These are phyloP conservation scores for Eucalyptus curtisii DNA, from an alignment of 345 rosid genomes.

Conservation along the genomic window DNA sequence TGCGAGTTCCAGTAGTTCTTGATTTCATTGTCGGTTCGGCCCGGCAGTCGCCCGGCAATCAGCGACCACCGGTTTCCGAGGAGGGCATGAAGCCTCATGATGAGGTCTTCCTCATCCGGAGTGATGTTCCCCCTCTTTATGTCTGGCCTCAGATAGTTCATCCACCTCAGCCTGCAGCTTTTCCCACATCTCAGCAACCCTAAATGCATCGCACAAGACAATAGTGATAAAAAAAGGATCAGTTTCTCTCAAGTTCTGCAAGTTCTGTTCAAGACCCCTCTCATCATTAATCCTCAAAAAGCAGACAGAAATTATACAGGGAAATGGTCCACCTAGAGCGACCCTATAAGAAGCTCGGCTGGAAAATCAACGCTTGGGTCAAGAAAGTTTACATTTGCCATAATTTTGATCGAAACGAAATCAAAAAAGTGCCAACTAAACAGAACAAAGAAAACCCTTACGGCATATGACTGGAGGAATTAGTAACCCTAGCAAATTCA, in stretches of 20 bases:
- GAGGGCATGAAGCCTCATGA: conserved; percentile 27
- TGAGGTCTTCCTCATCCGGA: conserved; percentile 39
- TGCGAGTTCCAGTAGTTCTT: conserved; percentile 39
- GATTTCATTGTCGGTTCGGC: conserved; percentile 44
- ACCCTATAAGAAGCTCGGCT: neutral
- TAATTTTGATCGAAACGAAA: neutral
- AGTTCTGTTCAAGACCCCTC: neutral
- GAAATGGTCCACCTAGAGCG: neutral
- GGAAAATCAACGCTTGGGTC: neutral
- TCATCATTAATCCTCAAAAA: neutral
- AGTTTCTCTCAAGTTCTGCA: neutral
- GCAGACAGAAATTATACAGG: neutral
- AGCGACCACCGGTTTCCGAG: conserved; percentile 40
- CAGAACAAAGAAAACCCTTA: neutral
- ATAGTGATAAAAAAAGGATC: neutral
- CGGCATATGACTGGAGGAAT: neutral
- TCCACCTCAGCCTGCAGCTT: conserved; percentile 41
- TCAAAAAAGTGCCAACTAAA: neutral
- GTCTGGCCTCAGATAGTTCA: conserved; percentile 38
- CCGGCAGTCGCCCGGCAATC: conserved; percentile 26
- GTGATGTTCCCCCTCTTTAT: conserved; percentile 37
- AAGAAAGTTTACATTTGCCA: neutral
- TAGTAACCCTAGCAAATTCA: neutral
- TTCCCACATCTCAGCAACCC: conserved; percentile 38
- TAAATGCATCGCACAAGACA: neutral